A percentile compares a stretch with the other conserved stretches of the same genome.
phyloP scores from a whole-genome alignment of 2,329 filamentous ascomycete species.

The Aciculosporium take region DNA sequence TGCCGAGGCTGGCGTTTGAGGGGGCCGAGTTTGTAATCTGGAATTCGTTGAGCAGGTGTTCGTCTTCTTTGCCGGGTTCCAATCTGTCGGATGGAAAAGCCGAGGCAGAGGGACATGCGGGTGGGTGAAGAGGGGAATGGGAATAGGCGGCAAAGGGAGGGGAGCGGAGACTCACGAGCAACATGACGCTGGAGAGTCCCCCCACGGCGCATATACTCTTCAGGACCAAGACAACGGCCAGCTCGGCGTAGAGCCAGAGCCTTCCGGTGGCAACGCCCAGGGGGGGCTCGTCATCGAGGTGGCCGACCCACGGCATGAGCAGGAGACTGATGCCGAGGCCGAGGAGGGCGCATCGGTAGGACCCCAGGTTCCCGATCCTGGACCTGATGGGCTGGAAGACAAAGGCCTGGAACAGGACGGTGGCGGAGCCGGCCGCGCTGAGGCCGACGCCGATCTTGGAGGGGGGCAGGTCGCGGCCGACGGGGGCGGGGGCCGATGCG shows the following conservation, averaged over 20 bases:
- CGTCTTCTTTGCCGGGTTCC: too few relatives aligned
- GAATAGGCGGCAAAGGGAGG: background rate
- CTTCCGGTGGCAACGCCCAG: slow-evolving; percentile 48
- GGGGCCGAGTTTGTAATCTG: slow-evolving; percentile 90
- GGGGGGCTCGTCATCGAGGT: slow-evolving; percentile 44
- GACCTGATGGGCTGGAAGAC: slow-evolving; percentile 68
- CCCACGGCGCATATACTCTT: slow-evolving; percentile 87
- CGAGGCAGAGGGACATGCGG: too few relatives aligned
- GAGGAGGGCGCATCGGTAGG: slow-evolving; percentile 64
- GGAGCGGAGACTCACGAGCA: slow-evolving; percentile 47
- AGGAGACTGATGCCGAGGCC: slow-evolving; percentile 73
- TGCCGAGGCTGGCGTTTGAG: slow-evolving; percentile 71
- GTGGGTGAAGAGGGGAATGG: background rate
- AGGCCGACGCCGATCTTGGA: slow-evolving; percentile 74
- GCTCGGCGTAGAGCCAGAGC: slow-evolving; percentile 61
- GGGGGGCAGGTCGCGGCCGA: slow-evolving; percentile 61
- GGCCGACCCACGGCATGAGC: slow-evolving; percentile 80
- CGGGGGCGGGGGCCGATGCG: slow-evolving; percentile 58
- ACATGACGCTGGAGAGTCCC: slow-evolving; percentile 75
- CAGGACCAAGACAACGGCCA: slow-evolving; percentile 67
- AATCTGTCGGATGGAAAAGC: too few relatives aligned
- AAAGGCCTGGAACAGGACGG: slow-evolving; percentile 80
- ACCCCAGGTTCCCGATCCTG: slow-evolving; percentile 70
- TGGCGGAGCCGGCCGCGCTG: slow-evolving; percentile 69
- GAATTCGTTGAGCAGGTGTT: too few relatives aligned